Base-by-base conservation (phyloP, 257 asterid species). In the Voacanga thouarsii region DNA sequence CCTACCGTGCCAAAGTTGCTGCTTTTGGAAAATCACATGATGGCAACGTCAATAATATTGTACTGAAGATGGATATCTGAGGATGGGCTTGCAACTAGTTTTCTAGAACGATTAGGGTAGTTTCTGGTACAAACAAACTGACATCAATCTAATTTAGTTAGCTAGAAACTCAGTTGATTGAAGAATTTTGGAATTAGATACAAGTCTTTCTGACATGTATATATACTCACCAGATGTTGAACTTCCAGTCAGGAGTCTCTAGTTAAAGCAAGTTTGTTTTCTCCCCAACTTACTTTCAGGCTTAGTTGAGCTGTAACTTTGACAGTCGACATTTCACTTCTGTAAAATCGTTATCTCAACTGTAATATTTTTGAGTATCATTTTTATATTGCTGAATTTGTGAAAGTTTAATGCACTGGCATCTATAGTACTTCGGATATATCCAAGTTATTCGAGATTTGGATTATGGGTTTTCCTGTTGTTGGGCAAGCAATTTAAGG, bases 1-100 rank as follows among this genome's bases (percentile, higher is more conserved):
- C 90, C 49, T 82, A 87, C 77, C 79, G 84, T 77, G 87, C 88
- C 75, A 87, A 88, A 78, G 91, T 88, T 70, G 88, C 87, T 51
- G 80, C 88, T 0, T 69, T 86, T 61, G 92, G 84, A 39, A 81
- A 85, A 74, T 80, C 89, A 53, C 82, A 71, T 0, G 84, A 75
- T 0, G 65, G 83, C 69, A 80, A 77, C 67, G 77, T 68, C n/a
- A 77, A 76, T 76, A 86, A 84, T 66, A 71, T 90, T 71, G 82
- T 85, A 37, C 72, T 90, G 71, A 83, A 80, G 80, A 86, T 87
- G 90, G 83, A 84, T 60, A 80, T 82, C 71, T 84, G 28, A 80
- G 76, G 49, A 71, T 51, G 19, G 41, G 19, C 15, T 47, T n/a
- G 67, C 67, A 23, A 12, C 73, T 72, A 19, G 51, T 69, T 67